These are phyloP conservation scores for Stagonosporopsis tanaceti DNA, from an alignment of 2,329 filamentous ascomycete species.

Conservation along the genomic window DNA sequence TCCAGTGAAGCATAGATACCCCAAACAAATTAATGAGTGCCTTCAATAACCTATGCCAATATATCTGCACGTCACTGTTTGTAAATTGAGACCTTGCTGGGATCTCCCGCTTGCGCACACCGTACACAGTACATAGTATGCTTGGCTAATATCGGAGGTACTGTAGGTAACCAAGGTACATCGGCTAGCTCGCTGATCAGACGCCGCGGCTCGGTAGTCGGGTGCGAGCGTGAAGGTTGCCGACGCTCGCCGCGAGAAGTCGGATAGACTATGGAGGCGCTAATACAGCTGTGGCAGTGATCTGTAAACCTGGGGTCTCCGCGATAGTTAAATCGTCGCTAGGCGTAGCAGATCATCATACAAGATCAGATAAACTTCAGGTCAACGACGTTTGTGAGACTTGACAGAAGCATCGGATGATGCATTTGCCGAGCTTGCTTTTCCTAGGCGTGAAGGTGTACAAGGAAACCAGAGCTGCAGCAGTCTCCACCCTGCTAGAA, in stretches of 20 bases:
- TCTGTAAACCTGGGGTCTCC: conserved; percentile 21
- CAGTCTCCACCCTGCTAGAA: background rate
- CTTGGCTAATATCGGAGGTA: background rate
- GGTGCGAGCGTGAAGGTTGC: conserved; percentile 2
- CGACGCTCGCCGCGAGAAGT: conserved; percentile 4
- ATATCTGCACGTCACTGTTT: background rate
- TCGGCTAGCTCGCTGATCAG: background rate
- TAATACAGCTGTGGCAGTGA: conserved; percentile 18
- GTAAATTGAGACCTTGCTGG: background rate
- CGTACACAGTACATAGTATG: background rate
- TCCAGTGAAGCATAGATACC: conserved; percentile 17
- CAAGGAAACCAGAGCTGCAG: background rate
- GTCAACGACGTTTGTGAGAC: background rate
- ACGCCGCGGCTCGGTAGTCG: conserved; percentile 1
- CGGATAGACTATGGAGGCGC: conserved; percentile 4
- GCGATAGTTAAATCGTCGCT: background rate
- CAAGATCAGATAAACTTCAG: conserved; percentile 2
- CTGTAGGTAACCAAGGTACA: background rate
- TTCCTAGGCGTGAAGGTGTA: background rate
- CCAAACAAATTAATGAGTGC: conserved; percentile 11
- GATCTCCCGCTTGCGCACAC: conserved; percentile 2
- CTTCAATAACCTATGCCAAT: background rate
- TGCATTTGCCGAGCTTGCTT: background rate
- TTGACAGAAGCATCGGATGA: background rate
- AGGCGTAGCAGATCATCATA: conserved; percentile 6